Evolutionary conservation across 2,329 filamentous ascomycete genomes (phyloP), one percentile per base, ranked within the genome.

Genomic region (Didymella sp.): DNA sequence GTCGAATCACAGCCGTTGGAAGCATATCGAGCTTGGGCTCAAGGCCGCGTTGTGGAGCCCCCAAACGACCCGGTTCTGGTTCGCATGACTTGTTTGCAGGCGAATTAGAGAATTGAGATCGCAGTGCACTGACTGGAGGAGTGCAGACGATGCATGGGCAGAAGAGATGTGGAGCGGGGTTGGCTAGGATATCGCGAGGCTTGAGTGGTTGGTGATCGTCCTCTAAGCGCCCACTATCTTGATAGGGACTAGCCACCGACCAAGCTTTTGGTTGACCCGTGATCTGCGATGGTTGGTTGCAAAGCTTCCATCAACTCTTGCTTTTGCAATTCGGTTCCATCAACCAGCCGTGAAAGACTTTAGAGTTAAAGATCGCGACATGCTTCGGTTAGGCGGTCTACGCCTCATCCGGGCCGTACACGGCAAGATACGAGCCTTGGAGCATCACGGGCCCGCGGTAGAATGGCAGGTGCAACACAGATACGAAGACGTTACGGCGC

Each of bases 71-170:
- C 58, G 59, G 58, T 59, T 68, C 59, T 53, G 73, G 56, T 74
- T 76, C 73, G 73, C 73, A 76, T 74, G 69, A 74, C 61, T 66
- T 51, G 28, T 7, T n/a, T 30, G 30, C 53, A 56, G 61, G 62
- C 73, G 68, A 75, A 75, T 74, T 60, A 51, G 64, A 65, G 48
- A 38, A 51, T 37, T 46, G 53, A 50, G 47, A 47, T 65, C 59
- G 55, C 51, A 58, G 50, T 61, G 52, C 46, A 41, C 57, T 58
- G 62, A 62, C 66, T 52, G 45, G 44, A 53, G 44, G 55, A 44
- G 33, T 67, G 71, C 71, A 74, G 66, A 45, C 48, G 35, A 70
- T 61, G 71, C 69, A 71, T 64, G 66, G 64, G 62, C 64, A 67
- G 37, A 51, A 60, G 54, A 60, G 50, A 54, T 60, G 63, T 57